Base-by-base conservation (phyloP, 2,329 filamentous ascomycete genomes). In the Botrytis hyacinthi region DNA sequence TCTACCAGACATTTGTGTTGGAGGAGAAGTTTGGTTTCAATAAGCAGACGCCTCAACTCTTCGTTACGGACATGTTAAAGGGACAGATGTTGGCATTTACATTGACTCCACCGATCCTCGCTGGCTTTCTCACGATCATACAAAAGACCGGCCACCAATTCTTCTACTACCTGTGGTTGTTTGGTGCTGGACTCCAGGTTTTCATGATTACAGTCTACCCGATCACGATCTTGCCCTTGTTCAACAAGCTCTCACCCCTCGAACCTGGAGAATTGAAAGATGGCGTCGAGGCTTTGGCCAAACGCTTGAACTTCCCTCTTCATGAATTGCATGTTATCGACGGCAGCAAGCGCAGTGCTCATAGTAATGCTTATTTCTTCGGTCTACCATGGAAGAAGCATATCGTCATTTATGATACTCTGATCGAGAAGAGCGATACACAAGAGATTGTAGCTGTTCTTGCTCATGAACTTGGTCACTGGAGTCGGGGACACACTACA, bases 371-470 rank as follows among this genome's bases (percentile, higher is more conserved):
- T 32, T 97, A 97, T 84, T 99, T 99, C 85, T 98, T 97, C 79
- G 96, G 96, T 75, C 89, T 99, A 73, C 96, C 96, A 60, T 99
- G 95, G 95, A 98, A 98, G 89, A 98, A 98, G 89, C 97, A 98
- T 86, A 99, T 99, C 85, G 96, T 99, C 80, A 97, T 99, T 81
- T 99, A 97, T 82, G 96, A 99, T 82, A 99, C 97, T 8, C 85
- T 99, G 76, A 94, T 99, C 76, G 95, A 98, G 84, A 97, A 98
- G 89, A 96, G 92, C 82, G 90, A 95, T 76, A 91, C 93, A 6
- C 88, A 96, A 80, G 96, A 99, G 83, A 95, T 99, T 59, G 93
- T 97, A 74, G 95, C 96, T 77, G 95, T 99, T 71, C 86, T 99
- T 71, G 95, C 94, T 51, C 96, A 99, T 82, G 96, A 99, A 84